A percentile compares a stretch with the other conserved stretches of the same genome.
phyloP scores from a whole-genome alignment of 345 rosid species.

The Eucalyptus cloeziana region DNA sequence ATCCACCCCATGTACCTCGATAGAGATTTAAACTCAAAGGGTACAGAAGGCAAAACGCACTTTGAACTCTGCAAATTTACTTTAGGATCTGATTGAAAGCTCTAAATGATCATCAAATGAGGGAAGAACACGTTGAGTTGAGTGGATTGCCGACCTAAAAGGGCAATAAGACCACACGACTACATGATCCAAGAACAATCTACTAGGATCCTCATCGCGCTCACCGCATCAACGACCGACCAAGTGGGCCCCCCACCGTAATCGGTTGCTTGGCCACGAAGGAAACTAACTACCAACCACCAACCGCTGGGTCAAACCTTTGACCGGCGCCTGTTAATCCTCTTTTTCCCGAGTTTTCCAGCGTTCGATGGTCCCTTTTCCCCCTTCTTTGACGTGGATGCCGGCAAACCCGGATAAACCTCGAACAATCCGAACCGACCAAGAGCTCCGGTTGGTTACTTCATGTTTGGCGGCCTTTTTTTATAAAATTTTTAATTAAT shows the following conservation, averaged over 20 bases:
- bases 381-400: neutral
- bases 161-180: neutral
- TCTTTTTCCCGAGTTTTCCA: neutral
- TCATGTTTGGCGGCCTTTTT: neutral
- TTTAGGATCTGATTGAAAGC: neutral
- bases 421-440: neutral
- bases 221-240: neutral
- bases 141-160: neutral
- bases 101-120: neutral
- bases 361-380: neutral
- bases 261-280: neutral
- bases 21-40: fast-evolving
- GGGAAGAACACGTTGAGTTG: neutral
- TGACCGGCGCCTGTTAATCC: neutral
- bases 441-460: neutral
- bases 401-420: neutral
- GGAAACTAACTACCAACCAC: neutral
- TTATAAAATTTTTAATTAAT: neutral
- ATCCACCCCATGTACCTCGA: fast-evolving
- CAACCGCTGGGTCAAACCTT: neutral
- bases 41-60: fast-evolving
- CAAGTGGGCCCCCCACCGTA: neutral
- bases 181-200: neutral
- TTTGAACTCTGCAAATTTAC: neutral
- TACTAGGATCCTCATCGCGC: neutral